These are phyloP conservation scores for Nannochloropsis salina DNA, from an alignment of 108 stramenopile species.

Conservation along the genomic window DNA sequence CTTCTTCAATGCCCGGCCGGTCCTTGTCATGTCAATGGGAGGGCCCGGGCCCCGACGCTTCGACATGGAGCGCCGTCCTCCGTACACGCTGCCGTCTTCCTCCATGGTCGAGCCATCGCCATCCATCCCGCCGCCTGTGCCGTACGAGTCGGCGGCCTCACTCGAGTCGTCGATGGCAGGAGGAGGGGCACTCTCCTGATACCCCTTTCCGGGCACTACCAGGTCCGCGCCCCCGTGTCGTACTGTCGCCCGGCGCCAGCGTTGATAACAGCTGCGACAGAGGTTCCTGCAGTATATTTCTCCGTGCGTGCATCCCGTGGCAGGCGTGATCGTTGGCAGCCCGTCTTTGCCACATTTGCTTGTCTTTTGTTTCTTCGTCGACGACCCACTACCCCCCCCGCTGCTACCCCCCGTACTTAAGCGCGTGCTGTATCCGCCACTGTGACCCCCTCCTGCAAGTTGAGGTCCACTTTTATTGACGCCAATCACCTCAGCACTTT, in stretches of 20 bases:
- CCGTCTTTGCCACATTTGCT: neutral
- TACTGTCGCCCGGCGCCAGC: slow-evolving; percentile 1
- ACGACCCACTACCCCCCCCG: neutral
- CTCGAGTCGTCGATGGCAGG: neutral
- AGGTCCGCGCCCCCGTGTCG: neutral
- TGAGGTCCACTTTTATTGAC: neutral
- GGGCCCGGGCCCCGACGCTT: neutral
- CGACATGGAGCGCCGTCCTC: neutral
- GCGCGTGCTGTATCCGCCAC: neutral
- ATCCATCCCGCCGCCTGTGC: slow-evolving; percentile 2
- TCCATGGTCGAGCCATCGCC: neutral
- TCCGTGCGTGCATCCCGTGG: slow-evolving; percentile 15
- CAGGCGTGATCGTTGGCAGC: neutral
- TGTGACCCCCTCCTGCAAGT: neutral
- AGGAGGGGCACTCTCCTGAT: neutral
- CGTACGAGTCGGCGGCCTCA: neutral
- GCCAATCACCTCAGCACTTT: no score
- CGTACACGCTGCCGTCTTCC: neutral
- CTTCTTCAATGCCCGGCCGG: neutral
- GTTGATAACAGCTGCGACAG: slow-evolving; percentile 10
- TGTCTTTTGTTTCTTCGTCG: slow-evolving; percentile 15
- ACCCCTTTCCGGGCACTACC: neutral
- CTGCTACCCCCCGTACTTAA: neutral
- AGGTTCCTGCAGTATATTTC: slow-evolving; percentile 15
- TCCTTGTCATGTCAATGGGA: neutral